Base-by-base conservation (phyloP, 2,329 filamentous ascomycete species). In the Didymosphaeria variabile region DNA sequence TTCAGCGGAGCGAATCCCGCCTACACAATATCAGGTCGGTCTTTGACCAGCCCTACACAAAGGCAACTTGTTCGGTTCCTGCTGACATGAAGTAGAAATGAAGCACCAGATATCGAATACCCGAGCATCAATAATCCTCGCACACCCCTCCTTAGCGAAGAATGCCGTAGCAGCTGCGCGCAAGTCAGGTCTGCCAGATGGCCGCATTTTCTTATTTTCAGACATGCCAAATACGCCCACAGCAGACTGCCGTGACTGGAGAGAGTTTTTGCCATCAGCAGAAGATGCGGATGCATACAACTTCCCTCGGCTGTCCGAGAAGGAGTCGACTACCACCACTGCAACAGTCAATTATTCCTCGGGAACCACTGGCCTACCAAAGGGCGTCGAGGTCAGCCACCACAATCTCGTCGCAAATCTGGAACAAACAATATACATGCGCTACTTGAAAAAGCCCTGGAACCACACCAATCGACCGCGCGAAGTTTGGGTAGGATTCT, bases 1-100 rank as follows among this genome's bases (percentile, higher is more conserved):
- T 87, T 87, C 69, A 85, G 81, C 55, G 85, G 84, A 21, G 83
- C 81, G 5, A 87, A 86, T 67, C 84, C 85, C 15, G 77, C 77
- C 10, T 86, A 85, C 64, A 86, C 83, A 1, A 73, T 81, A 15
- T 75, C 78, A 59, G 83, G 83, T 83, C 67, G 63, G 77, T 64
- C 29, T 19, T 21, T 19, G 17, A 34, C 3, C 26, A 12, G 23
- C 10, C 26, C 4, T 29, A 29, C 26, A 29, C 6, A 6, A 44
- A 15, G 10, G 9, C n/a, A n/a, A 19, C 40, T 34, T 3, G 38
- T 36, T 40, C 9, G 31, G 29, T 23, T 29, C 6, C 6, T n/a
- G 21, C 61, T 72, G 38, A 70, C 40, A 9, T 19, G 3, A 17
- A 8, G 4, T 38, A 77, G 76, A 78, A 65, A 72, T 77, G 67